Evolutionary conservation across 495 filamentous ascomycete genomes (phyloP), one percentile per base, ranked within the genome.

Genomic region (Antarctomyces pellizariae): DNA sequence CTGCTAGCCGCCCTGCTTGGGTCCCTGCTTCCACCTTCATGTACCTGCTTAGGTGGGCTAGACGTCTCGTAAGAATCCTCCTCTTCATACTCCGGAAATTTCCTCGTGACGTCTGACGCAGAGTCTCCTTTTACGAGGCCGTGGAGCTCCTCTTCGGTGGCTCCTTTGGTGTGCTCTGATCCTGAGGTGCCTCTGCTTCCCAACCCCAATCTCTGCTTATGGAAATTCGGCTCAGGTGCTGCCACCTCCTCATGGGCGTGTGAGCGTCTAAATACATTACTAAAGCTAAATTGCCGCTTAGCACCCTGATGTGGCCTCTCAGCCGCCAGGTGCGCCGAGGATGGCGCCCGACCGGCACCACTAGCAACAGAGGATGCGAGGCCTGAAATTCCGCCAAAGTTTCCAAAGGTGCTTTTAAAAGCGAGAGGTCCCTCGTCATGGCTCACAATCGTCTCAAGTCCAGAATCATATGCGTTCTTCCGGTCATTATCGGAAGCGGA

Each of bases 211-310:
- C 52, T 45, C 34, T 38, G 33, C 21, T 28, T 30, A 18, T 29
- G 36, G 20, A 38, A 43, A 40, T 34, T 30, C 41, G 34, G 38
- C 18, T 21, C 42, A 47, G 34, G 45, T 50, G 26, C 44, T 41
- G 33, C 46, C 38, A 9, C 41, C 22, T 36, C 46, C 49, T 38
- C 51, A 41, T 42, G 56, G 40, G 23, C 21, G 25, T 52, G 43
- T 18, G 50, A 44, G 9, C 11, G 22, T 13, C 26, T 9, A 3
- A 92, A 78, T 25, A 86, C 64, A 34, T 69, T 72, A 39, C 83
- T 71, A 57, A 95, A 95, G 15, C 73, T 82, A 52, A 93, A 95
- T 44, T 93, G 80, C 18, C 86, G 69, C 37, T 47, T 50, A n/a
- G 56, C 53, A 23, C 45, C 56, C 49, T 55, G 65, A 29, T 56